phyloP scores from a whole-genome alignment of 495 filamentous ascomycete genomes.

The Aspergillus baeticus region DNA sequence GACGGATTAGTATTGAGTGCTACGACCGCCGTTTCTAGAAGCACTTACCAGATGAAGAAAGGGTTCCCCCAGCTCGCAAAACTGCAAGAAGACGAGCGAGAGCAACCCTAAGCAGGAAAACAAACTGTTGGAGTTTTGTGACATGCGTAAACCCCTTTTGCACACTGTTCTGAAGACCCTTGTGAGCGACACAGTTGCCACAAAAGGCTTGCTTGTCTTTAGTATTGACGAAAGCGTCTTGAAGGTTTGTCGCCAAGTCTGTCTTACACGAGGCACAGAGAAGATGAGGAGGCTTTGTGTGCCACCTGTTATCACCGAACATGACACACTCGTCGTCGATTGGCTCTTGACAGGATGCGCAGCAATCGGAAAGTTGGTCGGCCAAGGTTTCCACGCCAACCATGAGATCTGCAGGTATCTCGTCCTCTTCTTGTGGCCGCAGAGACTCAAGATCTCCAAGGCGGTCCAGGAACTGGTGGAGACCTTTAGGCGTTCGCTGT shows the following conservation, averaged over 20 bases:
- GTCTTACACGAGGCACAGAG: constrained; percentile 71
- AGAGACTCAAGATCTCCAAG: constrained; percentile 71
- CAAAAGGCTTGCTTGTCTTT: constrained; percentile 67
- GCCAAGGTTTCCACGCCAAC: constrained; percentile 70
- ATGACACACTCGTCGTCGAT: constrained; percentile 91
- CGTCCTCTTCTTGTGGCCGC: constrained; percentile 57
- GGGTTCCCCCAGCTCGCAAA: constrained; percentile 73
- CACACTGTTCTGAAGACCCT: constrained; percentile 45
- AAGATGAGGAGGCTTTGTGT: constrained; percentile 67
- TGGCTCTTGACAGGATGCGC: constrained; percentile 73
- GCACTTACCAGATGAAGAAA: constrained; percentile 64
- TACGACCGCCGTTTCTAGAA: background rate
- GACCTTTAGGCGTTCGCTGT: constrained; percentile 65
- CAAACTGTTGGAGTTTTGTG: constrained; percentile 86
- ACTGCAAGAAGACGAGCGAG: constrained; percentile 87
- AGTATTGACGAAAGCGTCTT: constrained; percentile 65
- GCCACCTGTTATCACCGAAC: constrained; percentile 74
- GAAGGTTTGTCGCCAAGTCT: constrained; percentile 63
- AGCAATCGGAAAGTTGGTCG: constrained; percentile 80
- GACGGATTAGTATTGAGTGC: constrained; percentile 13
- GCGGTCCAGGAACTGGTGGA: constrained; percentile 78
- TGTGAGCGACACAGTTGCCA: constrained; percentile 58
- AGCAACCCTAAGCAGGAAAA: constrained; percentile 88
- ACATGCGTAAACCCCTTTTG: constrained; percentile 60
- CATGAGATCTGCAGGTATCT: constrained; percentile 69